phyloP scores from a whole-genome alignment of 257 asterid genomes.

The Plantago elongata region DNA sequence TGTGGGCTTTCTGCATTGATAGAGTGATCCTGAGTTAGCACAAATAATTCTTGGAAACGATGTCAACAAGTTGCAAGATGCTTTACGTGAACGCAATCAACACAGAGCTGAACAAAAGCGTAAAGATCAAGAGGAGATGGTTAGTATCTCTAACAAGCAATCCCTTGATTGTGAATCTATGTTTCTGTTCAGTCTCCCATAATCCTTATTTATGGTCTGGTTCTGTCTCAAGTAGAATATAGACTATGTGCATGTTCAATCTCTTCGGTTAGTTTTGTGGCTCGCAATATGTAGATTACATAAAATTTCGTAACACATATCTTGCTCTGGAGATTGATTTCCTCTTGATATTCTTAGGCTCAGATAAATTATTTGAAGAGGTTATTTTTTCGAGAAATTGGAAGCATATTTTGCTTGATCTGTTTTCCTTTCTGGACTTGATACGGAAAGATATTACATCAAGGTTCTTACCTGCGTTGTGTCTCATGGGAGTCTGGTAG shows the following conservation, averaged over 20 bases:
- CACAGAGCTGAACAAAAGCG: constrained; percentile 67
- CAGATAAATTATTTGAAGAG: neutral
- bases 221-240: too few relatives aligned
- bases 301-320: too few relatives aligned
- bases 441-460: neutral
- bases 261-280: too few relatives aligned
- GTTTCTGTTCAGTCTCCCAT: neutral
- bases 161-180: constrained; percentile 10
- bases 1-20: constrained; percentile 30
- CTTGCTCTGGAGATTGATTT: too few relatives aligned
- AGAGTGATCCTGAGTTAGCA: constrained; percentile 96
- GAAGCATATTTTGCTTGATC: neutral
- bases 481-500: constrained; percentile 10
- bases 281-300: too few relatives aligned
- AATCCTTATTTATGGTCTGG: constrained; percentile 7
- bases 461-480: constrained; percentile 8
- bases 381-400: neutral
- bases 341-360: too few relatives aligned
- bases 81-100: constrained; percentile 67
- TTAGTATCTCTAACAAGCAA: constrained; percentile 29
- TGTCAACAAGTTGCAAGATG: constrained; percentile 73
- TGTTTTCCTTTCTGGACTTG: constrained; percentile 7
- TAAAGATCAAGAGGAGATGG: constrained; percentile 90
- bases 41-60: constrained; percentile 93
- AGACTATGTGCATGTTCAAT: too few relatives aligned